A percentile compares a stretch with the other conserved stretches of the same genome.
phyloP scores from a whole-genome alignment of 805 yeast species.

The Diddensiella transvaalensis region DNA sequence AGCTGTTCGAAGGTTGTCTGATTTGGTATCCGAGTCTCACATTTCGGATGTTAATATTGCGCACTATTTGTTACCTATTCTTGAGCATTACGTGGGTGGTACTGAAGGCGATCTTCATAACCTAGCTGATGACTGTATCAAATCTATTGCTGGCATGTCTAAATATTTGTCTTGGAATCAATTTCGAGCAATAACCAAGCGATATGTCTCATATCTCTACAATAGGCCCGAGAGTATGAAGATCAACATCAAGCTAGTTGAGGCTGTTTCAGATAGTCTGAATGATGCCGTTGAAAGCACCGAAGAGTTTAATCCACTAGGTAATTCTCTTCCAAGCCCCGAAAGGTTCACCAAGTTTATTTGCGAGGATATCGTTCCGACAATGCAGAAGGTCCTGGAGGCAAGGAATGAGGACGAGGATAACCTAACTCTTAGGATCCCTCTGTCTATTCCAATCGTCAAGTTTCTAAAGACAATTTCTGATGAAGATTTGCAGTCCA shows the following conservation, averaged over 20 bases:
- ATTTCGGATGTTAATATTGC: conserved; percentile 60
- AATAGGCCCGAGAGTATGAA: conserved; percentile 49
- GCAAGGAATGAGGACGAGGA: conserved; percentile 60
- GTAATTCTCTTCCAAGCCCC: conserved; percentile 37
- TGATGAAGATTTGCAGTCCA: conserved; percentile 48
- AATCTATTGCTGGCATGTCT: conserved; percentile 57
- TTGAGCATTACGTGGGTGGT: conserved; percentile 74
- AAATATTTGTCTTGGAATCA: conserved; percentile 71
- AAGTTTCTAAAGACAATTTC: conserved; percentile 62
- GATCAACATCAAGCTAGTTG: conserved; percentile 50
- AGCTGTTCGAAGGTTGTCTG: conserved; percentile 66
- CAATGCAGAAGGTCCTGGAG: conserved; percentile 52
- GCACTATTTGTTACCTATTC: conserved; percentile 77
- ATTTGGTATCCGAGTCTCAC: conserved; percentile 36
- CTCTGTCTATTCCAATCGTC: conserved; percentile 76
- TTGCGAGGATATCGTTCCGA: conserved; percentile 55
- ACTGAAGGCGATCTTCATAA: conserved; percentile 35
- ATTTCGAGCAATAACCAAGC: conserved; percentile 65
- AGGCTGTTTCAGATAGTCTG: conserved; percentile 22
- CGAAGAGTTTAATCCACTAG: conserved; percentile 10
- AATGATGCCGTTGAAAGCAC: conserved; percentile 4
- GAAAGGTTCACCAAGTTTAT: conserved; percentile 46
- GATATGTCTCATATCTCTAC: conserved; percentile 54
- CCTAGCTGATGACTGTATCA: conserved; percentile 46
- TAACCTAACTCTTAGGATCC: conserved; percentile 70